Evolutionary conservation across 73 alveolate genomes (phyloP), one percentile per base, ranked within the genome.

Genomic region (Paramecium sexaurelia): DNA sequence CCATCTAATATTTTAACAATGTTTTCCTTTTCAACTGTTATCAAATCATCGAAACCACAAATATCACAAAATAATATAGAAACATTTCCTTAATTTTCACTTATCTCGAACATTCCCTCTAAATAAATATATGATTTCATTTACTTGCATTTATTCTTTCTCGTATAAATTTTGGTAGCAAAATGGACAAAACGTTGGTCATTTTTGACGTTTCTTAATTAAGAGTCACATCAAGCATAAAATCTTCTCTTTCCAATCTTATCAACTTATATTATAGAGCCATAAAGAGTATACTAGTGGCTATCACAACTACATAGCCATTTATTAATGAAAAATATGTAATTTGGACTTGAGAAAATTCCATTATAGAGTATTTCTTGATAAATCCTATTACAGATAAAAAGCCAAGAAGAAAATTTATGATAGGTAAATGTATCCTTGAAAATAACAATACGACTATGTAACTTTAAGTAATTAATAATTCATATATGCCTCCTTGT

Each of bases 41-140:
- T 41, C 19, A 75, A 39, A 24, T 93, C 92, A 78, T 89, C 93
- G 24, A 91, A 91, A 6, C 85, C 94, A 71, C 95, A 91, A 69
- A 91, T 91, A 87, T 91, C 95, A 11, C 94, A 85, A 61, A 91
- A 91, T 47, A 91, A 33, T 0, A 91, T 55, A 22, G 94, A 36
- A 8, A 91, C 95, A 41, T 67, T 61, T 17, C 94, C 94, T 66
- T 92, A 71, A 39, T 85, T 92, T 22, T 85, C 94, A 13, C 55
- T 17, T 19, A 91, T 84, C 17, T 91, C 41, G 7, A 45, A 84
- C 33, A 43, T 68, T n/a, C 91, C 95, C 36, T 87, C 67, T 51
- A 51, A 51, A 51, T n/a, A 5, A 4, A 13, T 51, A 51, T 51
- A 3, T 8, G n/a, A 51, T 51, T 0, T 17, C 22, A n/a, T 8